phyloP scores from a whole-genome alignment of 208 protist genomes.

The Balamuthia mandrillaris region DNA sequence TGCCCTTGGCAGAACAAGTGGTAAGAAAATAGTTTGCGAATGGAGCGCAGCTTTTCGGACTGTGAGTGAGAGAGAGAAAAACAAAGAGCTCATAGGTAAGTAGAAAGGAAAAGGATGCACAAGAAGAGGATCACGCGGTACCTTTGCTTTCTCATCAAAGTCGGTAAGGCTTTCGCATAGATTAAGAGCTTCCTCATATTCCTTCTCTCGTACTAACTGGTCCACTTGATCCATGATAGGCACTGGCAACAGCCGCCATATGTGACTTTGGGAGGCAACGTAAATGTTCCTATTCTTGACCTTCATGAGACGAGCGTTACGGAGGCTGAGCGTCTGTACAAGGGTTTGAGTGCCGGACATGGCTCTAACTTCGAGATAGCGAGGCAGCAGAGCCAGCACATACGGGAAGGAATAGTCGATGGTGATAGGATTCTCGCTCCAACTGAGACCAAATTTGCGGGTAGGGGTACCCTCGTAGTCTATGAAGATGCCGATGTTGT shows the following conservation, averaged over 20 bases:
- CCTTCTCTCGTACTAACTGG: slow-evolving; percentile 30
- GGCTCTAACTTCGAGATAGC: slow-evolving; percentile 43
- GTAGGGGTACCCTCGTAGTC: slow-evolving; percentile 53
- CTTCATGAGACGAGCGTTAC: not conserved
- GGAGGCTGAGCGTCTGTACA: slow-evolving; percentile 17
- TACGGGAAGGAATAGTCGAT: slow-evolving; percentile 41
- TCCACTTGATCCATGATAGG: slow-evolving; percentile 27
- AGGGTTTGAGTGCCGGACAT: not conserved
- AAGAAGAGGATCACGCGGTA: not conserved
- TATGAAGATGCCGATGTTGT: slow-evolving; percentile 55
- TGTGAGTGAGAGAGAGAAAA: not conserved
- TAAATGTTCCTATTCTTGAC: slow-evolving; percentile 28
- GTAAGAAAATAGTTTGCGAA: slow-evolving; percentile 50
- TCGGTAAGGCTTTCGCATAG: slow-evolving; percentile 22
- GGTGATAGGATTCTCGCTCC: slow-evolving; percentile 35
- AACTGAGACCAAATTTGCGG: slow-evolving; percentile 43
- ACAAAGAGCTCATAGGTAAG: not conserved
- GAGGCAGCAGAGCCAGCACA: slow-evolving; percentile 42
- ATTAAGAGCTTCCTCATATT: slow-evolving; percentile 49
- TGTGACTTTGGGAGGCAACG: not conserved
- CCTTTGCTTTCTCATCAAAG: not conserved
- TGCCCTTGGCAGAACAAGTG: slow-evolving; percentile 45
- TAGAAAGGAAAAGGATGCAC: not conserved
- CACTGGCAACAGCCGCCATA: slow-evolving; percentile 32
- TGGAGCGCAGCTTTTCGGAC: slow-evolving; percentile 35